phyloP scores from a whole-genome alignment of 2,329 filamentous ascomycete genomes.

The Achaetomium macrosporum region DNA sequence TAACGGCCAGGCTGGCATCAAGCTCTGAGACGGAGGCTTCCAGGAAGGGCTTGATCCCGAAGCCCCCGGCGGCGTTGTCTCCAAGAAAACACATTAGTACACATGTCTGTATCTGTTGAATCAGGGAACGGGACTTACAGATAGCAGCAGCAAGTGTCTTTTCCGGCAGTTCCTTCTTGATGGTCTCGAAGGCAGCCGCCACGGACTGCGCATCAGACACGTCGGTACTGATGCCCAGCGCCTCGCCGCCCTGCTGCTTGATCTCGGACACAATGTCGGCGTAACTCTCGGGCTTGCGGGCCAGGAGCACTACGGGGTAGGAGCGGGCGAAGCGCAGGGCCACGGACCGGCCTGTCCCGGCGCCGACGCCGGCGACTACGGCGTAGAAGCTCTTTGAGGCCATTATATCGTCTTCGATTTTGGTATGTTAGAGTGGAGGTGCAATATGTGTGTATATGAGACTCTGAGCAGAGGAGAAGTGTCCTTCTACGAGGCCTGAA shows the following conservation, averaged over 20 bases:
- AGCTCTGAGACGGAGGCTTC: slow-evolving; percentile 49
- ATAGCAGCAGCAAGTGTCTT: slow-evolving; percentile 58
- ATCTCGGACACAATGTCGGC: slow-evolving; percentile 64
- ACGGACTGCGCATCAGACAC: slow-evolving; percentile 48
- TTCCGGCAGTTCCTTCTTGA: slow-evolving; percentile 52
- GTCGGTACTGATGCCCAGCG: slow-evolving; percentile 65
- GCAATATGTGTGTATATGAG: background rate
- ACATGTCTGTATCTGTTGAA: background rate
- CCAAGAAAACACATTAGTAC: background rate
- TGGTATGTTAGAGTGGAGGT: background rate
- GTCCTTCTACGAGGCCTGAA: background rate
- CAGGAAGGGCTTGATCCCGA: slow-evolving; percentile 51
- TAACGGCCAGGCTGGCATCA: slow-evolving; percentile 39
- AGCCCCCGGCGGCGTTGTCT: slow-evolving; percentile 55
- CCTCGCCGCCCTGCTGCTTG: slow-evolving; percentile 58
- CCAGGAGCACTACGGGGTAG: slow-evolving; percentile 71
- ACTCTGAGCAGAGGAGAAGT: background rate
- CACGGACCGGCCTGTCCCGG: slow-evolving; percentile 48
- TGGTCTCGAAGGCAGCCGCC: slow-evolving; percentile 54
- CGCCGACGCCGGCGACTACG: slow-evolving; percentile 65
- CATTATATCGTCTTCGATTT: slow-evolving; percentile 16
- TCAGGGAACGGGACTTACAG: slow-evolving; percentile 29
- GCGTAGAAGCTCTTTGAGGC: slow-evolving; percentile 49
- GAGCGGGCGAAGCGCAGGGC: slow-evolving; percentile 55
- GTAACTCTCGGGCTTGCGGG: slow-evolving; percentile 61